Conservation (phyloP, 305 asterid genomes). For the Fraxinus sp. region DNA sequence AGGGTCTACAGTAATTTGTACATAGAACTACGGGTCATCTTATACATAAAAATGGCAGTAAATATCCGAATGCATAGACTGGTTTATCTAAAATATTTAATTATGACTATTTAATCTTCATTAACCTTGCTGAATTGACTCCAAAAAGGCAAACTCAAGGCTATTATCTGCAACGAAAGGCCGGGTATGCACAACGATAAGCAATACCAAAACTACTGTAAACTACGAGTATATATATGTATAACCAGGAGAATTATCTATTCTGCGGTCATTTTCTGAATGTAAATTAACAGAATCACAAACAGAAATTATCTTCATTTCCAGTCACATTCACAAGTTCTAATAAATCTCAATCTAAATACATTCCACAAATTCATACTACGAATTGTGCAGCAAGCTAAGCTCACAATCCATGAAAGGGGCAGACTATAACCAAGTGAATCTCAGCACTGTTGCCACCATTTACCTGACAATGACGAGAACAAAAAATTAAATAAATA, state of each 20-base stretch:
- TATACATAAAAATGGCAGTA: not conserved
- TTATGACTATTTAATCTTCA: not conserved
- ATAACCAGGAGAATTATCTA: not conserved
- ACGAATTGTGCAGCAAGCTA: conserved; percentile 4
- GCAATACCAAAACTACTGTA: not conserved
- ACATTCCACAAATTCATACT: not conserved
- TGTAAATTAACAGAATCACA: not conserved
- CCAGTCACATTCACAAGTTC: conserved; percentile 22
- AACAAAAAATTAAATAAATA: not conserved
- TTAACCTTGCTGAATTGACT: not conserved
- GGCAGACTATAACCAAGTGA: not conserved
- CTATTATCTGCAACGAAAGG: not conserved
- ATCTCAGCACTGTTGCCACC: conserved; percentile 7
- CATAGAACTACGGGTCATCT: not conserved
- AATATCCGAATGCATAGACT: not conserved
- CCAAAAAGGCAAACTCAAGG: not conserved
- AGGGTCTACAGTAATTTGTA: not conserved
- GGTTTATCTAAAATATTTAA: not conserved
- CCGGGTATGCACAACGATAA: not conserved
- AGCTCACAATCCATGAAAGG: conserved; percentile 4
- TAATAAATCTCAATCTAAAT: not conserved
- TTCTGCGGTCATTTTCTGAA: not conserved
- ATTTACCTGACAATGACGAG: conserved; percentile 34
- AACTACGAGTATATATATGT: not conserved
- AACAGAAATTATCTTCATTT: not conserved